Evolutionary conservation across 2,329 filamentous ascomycete species (phyloP), one percentile per base, ranked within the genome.

Genomic region (Pseudomassariella vexata): DNA sequence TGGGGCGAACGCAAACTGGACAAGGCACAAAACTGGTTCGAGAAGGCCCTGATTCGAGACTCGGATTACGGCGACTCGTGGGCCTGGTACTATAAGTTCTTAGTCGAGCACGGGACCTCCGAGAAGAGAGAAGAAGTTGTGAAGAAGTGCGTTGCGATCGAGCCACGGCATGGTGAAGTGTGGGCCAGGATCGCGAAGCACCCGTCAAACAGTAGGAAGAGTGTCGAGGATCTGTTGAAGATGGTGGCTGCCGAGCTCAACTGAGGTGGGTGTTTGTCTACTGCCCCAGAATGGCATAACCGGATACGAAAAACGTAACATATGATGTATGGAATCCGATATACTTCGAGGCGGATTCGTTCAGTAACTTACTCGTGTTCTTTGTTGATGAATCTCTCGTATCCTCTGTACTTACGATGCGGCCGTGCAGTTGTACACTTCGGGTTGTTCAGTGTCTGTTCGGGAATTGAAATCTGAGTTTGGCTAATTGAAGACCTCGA

Each of bases 31-130:
- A 89, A 78, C 43, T 98, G 92, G 92, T 98, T 98, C 57, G 88
- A 95, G 62, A 95, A 94, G 62, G 92, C 92, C 1, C 79, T 95
- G 35, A 70, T 95, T 33, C 67, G 92, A 9, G 88, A 98, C 51
- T 78, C 82, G 21, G 89, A 96, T 56, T 65, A 79, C 30, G 92
- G 92, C 30, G 94, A 98, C 63, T 85, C 80, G 9, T 98, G 94
- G 94, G 90, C 88, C 14, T 98, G 90, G 90, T 98, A 95, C 59
- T 92, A 88, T 59, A 89, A 90, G 58, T 98, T 96, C 57, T 54
- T 96, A 43, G 56, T 79, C 45, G 86, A 95, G 67, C 89, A 98
- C 62, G 94, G 92, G 8, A 95, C 88, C 5, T 82, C 87, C 43
- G 90, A 95, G 67, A 98, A 96, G 79, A 73, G 83, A 50, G 75